Percentiles rank a stretch among this genome's conserved stretches.
Evolutionary conservation across 2,329 filamentous ascomycete species (phyloP).

Genomic region (Sodiomyces alkalinus): DNA sequence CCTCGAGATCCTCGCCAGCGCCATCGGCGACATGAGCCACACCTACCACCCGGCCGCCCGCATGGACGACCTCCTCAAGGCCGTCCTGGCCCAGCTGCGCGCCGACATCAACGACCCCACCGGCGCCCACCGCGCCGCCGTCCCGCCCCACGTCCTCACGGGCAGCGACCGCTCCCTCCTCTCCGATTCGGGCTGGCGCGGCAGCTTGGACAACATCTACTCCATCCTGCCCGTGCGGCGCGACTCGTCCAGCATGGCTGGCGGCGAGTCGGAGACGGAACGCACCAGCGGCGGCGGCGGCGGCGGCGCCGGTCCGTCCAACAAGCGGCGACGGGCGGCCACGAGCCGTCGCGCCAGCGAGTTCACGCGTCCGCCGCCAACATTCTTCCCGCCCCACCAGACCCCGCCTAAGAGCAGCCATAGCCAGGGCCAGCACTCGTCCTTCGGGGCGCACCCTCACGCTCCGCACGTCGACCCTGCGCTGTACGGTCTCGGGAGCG

Average conservation of each 20-base stretch:
- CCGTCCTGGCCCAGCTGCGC: conserved; percentile 33
- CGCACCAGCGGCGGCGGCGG: too few relatives aligned
- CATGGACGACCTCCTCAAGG: conserved; percentile 36
- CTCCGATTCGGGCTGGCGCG: conserved; percentile 2
- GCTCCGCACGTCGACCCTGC: conserved; percentile 12
- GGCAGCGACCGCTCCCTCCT: conserved; percentile 1
- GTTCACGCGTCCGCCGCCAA: conserved; percentile 14
- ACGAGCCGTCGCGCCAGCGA: conserved; percentile 15
- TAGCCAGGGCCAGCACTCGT: conserved; percentile 1
- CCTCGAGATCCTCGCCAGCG: conserved; percentile 34
- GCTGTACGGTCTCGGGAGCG: conserved; percentile 13
- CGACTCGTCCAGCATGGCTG: too few relatives aligned
- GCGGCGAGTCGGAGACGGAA: too few relatives aligned
- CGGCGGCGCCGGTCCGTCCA: conserved; percentile 9
- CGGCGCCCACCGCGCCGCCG: conserved; percentile 3
- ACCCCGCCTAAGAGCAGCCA: conserved; percentile 8
- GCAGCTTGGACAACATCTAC: conserved; percentile 6
- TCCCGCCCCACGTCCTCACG: conserved; percentile 2
- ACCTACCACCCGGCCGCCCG: conserved; percentile 37
- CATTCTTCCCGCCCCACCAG: conserved; percentile 11
- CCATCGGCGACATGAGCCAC: conserved; percentile 35
- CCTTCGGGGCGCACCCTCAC: conserved; percentile 5
- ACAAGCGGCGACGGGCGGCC: conserved; percentile 15
- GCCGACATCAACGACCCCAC: conserved; percentile 11
- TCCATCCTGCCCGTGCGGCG: conserved; percentile 16